phyloP scores from a whole-genome alignment of 2,329 filamentous ascomycete genomes.

The Aspergillus floridensis region DNA sequence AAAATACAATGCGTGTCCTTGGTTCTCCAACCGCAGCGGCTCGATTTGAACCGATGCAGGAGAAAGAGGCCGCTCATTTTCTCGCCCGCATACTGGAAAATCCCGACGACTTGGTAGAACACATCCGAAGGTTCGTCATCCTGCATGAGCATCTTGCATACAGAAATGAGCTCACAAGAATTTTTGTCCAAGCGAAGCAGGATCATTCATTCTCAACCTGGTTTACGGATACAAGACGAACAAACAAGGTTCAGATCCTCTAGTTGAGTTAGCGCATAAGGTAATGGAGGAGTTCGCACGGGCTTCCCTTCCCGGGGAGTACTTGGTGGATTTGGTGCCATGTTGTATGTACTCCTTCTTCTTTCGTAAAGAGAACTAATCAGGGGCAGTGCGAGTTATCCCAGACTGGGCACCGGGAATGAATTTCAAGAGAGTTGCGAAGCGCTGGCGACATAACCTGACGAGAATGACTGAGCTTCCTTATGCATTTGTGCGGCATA shows the following conservation, averaged over 20 bases:
- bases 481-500: constrained; percentile 44
- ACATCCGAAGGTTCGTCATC: constrained; percentile 36
- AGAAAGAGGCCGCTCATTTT: constrained; percentile 45
- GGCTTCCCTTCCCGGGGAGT: not conserved
- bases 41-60: constrained; percentile 42
- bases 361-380: not conserved
- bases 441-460: constrained; percentile 30
- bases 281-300: not conserved
- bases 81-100: constrained; percentile 43
- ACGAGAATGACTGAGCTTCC: constrained; percentile 36
- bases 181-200: constrained; percentile 32
- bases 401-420: constrained; percentile 39
- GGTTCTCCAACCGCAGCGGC: constrained; percentile 42
- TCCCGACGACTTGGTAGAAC: constrained; percentile 38
- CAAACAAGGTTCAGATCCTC: not conserved
- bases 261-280: not conserved
- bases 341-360: not conserved
- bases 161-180: not conserved
- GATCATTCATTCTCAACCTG: constrained; percentile 27
- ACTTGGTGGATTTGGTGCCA: not conserved
- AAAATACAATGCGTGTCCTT: constrained; percentile 43
- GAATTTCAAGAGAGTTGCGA: constrained; percentile 43
- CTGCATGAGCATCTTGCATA: not conserved
- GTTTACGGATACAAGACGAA: not conserved
- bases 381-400: constrained; percentile 20